A percentile compares a stretch with the other conserved stretches of the same genome.
These are phyloP conservation scores for Sarocladium kiliense DNA, from an alignment of 2,329 filamentous ascomycete genomes.

Conservation along the genomic window DNA sequence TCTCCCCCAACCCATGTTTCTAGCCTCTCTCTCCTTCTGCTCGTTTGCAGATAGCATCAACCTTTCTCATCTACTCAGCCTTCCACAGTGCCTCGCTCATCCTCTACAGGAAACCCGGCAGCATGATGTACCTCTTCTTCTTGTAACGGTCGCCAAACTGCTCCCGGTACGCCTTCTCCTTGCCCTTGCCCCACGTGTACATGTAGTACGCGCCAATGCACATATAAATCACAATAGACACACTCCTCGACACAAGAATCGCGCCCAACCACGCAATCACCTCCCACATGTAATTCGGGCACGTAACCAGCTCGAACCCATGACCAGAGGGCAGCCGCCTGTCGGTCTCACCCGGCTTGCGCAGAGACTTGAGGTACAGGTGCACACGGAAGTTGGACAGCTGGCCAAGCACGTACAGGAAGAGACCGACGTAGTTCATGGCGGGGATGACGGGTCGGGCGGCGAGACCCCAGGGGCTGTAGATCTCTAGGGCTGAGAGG, in stretches of 20 bases:
- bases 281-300: constrained; percentile 97
- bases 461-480: constrained; percentile 67
- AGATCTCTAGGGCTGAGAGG: constrained; percentile 79
- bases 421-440: constrained; percentile 63
- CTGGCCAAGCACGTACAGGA: constrained; percentile 73
- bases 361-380: constrained; percentile 69
- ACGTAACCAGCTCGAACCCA: constrained; percentile 82
- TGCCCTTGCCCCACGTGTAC: constrained; percentile 83
- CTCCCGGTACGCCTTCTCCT: constrained; percentile 83
- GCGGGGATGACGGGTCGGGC: constrained; percentile 43
- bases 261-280: constrained; percentile 81
- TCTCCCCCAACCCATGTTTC: not conserved
- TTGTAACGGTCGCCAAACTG: constrained; percentile 93
- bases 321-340: constrained; percentile 83
- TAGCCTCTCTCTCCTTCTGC: not conserved
- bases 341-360: constrained; percentile 74
- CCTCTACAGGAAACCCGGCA: constrained; percentile 68
- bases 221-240: constrained; percentile 73
- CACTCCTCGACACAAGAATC: constrained; percentile 72
- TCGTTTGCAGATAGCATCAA: no score
- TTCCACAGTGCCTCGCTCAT: not conserved
- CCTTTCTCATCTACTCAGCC: not conserved
- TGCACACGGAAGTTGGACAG: constrained; percentile 76
- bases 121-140: constrained; percentile 81
- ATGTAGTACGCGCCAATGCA: constrained; percentile 71